phyloP scores from a whole-genome alignment of 192 early-diverging fungal genomes.

The Jimgerdemannia lactiflua region DNA sequence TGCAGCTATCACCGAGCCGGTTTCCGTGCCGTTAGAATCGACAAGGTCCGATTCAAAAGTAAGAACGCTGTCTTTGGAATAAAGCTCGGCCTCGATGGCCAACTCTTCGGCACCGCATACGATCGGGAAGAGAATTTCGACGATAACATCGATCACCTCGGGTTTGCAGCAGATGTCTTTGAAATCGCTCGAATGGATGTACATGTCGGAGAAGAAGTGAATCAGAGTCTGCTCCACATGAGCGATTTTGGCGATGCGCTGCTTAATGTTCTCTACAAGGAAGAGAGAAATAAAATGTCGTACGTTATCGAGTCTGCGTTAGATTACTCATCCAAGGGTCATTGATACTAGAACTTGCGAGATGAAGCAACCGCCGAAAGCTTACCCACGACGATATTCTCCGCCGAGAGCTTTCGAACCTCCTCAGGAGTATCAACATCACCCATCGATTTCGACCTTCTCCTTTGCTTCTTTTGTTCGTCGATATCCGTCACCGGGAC shows the following conservation, averaged over 20 bases:
- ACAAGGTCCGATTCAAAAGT: neutral
- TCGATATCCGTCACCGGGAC: neutral
- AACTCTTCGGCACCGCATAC: constrained; percentile 41
- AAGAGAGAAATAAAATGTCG: neutral
- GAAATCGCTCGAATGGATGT: constrained; percentile 42
- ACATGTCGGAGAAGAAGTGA: constrained; percentile 46
- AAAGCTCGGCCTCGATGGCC: constrained; percentile 40
- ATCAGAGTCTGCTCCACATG: constrained; percentile 40
- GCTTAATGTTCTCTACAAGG: neutral
- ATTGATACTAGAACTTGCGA: no score
- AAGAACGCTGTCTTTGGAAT: constrained; percentile 32
- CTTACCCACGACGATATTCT: neutral
- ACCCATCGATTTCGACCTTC: neutral
- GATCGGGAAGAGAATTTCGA: constrained; percentile 52
- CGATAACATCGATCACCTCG: constrained; percentile 50
- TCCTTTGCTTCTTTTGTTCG: neutral
- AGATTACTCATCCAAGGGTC: no score
- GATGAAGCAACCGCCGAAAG: no score
- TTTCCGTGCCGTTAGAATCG: neutral
- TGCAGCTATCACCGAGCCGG: neutral
- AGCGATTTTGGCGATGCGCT: constrained; percentile 16
- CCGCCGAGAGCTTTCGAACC: neutral
- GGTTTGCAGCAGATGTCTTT: constrained; percentile 44
- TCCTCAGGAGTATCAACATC: neutral
- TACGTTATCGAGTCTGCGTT: neutral